Conservation (phyloP, 176 grass and related monocot species). For the Tuctoria greenei region DNA sequence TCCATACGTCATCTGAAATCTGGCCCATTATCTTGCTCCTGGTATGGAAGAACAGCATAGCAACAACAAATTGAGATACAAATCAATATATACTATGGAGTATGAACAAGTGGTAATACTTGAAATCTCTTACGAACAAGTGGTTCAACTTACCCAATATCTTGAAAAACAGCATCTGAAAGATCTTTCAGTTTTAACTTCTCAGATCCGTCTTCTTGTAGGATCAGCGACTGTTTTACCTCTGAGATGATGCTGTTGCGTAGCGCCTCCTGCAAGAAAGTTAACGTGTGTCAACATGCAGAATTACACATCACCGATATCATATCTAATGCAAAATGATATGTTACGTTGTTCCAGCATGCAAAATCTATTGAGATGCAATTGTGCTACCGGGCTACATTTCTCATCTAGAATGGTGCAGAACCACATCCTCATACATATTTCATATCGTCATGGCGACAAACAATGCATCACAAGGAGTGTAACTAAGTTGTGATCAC, state of each 20-base stretch:
- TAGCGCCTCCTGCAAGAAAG: conserved; percentile 61
- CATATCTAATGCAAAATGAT: conserved; percentile 2
- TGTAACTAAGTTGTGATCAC: background rate
- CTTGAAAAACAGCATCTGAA: conserved; percentile 87
- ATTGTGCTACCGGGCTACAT: background rate
- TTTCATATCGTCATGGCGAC: background rate
- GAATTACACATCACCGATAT: background rate
- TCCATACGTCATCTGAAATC: conserved; percentile 80
- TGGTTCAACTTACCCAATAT: conserved; percentile 58
- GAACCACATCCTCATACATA: background rate
- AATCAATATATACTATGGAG: background rate
- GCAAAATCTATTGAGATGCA: background rate
- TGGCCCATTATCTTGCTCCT: conserved; percentile 80
- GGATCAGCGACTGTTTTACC: conserved; percentile 76
- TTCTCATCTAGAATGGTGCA: conserved; percentile 12
- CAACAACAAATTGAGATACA: conserved; percentile 10
- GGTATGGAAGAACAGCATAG: background rate
- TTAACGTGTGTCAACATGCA: conserved; percentile 37
- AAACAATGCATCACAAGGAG: background rate
- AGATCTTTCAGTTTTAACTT: conserved; percentile 83
- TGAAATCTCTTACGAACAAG: conserved; percentile 22
- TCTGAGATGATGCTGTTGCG: conserved; percentile 60
- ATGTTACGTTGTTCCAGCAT: background rate
- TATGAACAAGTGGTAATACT: background rate
- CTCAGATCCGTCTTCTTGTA: conserved; percentile 83